Evolutionary conservation across 805 yeast species (phyloP).

Genomic region (Candida bentonensis): DNA sequence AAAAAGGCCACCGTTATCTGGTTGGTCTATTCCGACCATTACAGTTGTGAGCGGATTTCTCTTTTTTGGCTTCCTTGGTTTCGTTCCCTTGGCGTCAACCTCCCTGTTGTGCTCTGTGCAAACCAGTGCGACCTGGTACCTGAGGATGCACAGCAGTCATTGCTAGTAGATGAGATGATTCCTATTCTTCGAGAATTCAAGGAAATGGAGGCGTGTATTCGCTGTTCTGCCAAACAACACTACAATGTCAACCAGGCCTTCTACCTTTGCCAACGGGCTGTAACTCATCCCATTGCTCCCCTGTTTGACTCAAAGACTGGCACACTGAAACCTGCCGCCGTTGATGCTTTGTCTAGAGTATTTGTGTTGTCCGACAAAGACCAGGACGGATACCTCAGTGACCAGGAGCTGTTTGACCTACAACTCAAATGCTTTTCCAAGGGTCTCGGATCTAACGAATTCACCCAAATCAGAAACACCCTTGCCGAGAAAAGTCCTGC

Average conservation of each 20-base stretch:
- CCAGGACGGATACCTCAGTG: constrained; percentile 73
- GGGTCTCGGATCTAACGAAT: constrained; percentile 27
- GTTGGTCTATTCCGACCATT: constrained; percentile 90
- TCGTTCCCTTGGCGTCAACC: constrained; percentile 81
- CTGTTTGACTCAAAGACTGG: constrained; percentile 86
- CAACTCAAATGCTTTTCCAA: constrained; percentile 68
- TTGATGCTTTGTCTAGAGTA: constrained; percentile 62
- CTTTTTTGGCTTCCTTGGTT: constrained; percentile 91
- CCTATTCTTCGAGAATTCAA: constrained; percentile 82
- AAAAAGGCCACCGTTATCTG: constrained; percentile 82
- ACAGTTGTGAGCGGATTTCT: constrained; percentile 83
- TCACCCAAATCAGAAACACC: constrained; percentile 26
- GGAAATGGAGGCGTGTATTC: constrained; percentile 83
- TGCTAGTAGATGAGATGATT: constrained; percentile 57
- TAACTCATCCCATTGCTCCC: constrained; percentile 87
- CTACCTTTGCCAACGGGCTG: constrained; percentile 85
- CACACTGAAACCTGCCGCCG: constrained; percentile 60
- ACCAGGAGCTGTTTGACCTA: constrained; percentile 50
- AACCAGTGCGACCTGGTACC: constrained; percentile 48
- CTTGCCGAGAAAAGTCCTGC: constrained; percentile 23
- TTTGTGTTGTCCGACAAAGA: constrained; percentile 78
- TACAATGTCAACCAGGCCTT: constrained; percentile 83
- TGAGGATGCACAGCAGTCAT: constrained; percentile 18
- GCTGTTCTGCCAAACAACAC: constrained; percentile 75
- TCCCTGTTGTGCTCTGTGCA: constrained; percentile 85